Base-by-base conservation (phyloP, 768 basidiomycete species). In the Porpolomopsis calyptriformis region DNA sequence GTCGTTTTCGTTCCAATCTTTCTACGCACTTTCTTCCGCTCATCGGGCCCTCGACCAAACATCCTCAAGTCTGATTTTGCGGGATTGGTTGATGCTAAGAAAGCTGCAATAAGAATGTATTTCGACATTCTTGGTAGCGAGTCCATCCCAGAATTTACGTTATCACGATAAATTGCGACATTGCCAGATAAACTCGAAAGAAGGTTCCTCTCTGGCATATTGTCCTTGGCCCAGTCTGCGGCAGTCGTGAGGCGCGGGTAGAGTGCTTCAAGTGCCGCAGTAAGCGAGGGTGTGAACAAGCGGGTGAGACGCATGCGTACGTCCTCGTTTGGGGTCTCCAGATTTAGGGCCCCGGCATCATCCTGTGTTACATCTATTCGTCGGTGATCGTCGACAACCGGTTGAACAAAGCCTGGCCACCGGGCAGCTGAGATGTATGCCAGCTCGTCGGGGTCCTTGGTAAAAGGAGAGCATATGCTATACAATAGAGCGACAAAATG, bases 61-160 rank as follows among this genome's bases (percentile, higher is more conserved):
- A 94, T 81, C 29, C 85, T 69, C 51, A 88, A 27, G 61, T 93
- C 91, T 7, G 78, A 80, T 55, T 79, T 82, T 0, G 80, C 61
- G 2, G 91, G 90, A 55, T 94, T 96, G 34, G 82, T 84, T 34
- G 87, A 88, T 4, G 89, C 87, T 33, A 91, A 63, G 56, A 81
- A 94, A 1, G 81, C 76, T 0, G 86, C 83, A 3, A 91, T 60
- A 4, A 92, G 64, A 19, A 91, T 69, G 54, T 78, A 90, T 55
- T 83, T 84, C 18, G 79, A 78, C 70, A 85, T 76, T 3, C 74
- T 72, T 1, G 82, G 80, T 27, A 84, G 65, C 16, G 66, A 61
- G 3, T 59, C 58, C 12, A 68, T 56, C 22, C 54, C 57, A 36
- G 55, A 45, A 34, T 53, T 45, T 14, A 46, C 43, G 12, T 47